Evolutionary conservation across 495 filamentous ascomycete genomes (phyloP), one percentile per base, ranked within the genome.

Genomic region (Penicillium salamii): DNA sequence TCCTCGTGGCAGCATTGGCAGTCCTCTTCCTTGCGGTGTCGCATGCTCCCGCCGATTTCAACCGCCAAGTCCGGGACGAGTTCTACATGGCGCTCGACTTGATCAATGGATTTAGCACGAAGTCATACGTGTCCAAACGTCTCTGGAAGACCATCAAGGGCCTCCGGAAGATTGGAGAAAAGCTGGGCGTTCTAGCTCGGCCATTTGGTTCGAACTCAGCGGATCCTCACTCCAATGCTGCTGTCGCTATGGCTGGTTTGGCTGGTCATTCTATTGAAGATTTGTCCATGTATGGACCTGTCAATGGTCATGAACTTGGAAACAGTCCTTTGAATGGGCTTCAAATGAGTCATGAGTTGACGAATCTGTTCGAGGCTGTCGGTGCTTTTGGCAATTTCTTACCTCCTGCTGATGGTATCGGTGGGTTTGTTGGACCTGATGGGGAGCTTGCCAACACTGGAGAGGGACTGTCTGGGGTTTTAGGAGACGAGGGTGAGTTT

Each of bases 11-110:
- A 7, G 84, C 89, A 8, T 76, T 95, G 20, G 86, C 87, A 0
- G 89, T 92, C 2, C 73, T 95, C 7, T 91, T 93, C 63, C 80
- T 95, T 0, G 89, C 89, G 0, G 87, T 88, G 2, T 88, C 83
- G 12, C 89, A 95, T 60, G 88, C 89, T 3, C 88, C 90, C 0
- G 74, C 83, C 1, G 81, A 87, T 33, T 95, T 92, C 63, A 88
- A 82, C 56, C 75, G 79, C 7, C 69, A 78, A 35, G 88, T 88
- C 43, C 78, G 87, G n/a, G 81, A 85, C 48, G 90, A 93, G 64
- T 95, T 93, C 55, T 91, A 92, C 69, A 81, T 88, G 79, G 90
- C 87, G 0, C 78, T 95, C 1, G 87, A 95, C 35, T 72, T 95
- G 12, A 80, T 95, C 50, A 88, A 88, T 50, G 85, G 85, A 19